Percentiles rank a stretch among this genome's conserved stretches.
Conservation (phyloP, 2,329 filamentous ascomycete genomes). For the Didymella lethalis region DNA sequence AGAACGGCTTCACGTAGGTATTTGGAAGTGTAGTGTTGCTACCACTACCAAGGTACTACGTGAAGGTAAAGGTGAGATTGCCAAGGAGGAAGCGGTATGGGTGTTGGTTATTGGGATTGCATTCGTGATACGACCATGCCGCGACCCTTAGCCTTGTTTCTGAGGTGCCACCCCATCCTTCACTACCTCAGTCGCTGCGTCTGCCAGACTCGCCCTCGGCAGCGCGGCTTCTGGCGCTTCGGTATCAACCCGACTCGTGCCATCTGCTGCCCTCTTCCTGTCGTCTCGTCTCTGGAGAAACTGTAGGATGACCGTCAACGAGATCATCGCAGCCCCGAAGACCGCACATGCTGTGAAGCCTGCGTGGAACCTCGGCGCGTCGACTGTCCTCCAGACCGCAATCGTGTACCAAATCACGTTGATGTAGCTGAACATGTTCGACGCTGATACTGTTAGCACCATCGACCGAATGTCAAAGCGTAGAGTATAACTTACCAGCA, state of each 20-base stretch:
- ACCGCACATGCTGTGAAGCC: conserved; percentile 33
- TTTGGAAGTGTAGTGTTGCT: no score
- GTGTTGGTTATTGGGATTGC: no score
- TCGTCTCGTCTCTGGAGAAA: conserved; percentile 31
- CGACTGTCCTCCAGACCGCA: conserved; percentile 34
- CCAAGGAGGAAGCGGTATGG: no score
- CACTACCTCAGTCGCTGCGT: conserved; percentile 8
- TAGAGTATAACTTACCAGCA: conserved; percentile 7
- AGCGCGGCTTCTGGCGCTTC: conserved; percentile 13
- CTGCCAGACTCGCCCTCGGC: conserved; percentile 12
- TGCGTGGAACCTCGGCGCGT: conserved; percentile 32
- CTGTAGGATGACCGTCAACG: conserved; percentile 24
- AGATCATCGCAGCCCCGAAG: conserved; percentile 33
- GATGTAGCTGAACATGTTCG: conserved; percentile 38
- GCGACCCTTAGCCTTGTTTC: neutral
- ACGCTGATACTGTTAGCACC: neutral
- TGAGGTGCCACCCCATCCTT: conserved; percentile 6
- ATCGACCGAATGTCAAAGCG: neutral
- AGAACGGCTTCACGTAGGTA: no score
- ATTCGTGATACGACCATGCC: no score
- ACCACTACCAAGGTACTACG: no score
- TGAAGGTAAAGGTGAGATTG: no score
- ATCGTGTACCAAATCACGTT: conserved; percentile 32
- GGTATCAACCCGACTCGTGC: conserved; percentile 11
- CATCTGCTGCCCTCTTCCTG: conserved; percentile 20